Base-by-base conservation (phyloP, 768 basidiomycete species). In the Podaxis sp. region DNA sequence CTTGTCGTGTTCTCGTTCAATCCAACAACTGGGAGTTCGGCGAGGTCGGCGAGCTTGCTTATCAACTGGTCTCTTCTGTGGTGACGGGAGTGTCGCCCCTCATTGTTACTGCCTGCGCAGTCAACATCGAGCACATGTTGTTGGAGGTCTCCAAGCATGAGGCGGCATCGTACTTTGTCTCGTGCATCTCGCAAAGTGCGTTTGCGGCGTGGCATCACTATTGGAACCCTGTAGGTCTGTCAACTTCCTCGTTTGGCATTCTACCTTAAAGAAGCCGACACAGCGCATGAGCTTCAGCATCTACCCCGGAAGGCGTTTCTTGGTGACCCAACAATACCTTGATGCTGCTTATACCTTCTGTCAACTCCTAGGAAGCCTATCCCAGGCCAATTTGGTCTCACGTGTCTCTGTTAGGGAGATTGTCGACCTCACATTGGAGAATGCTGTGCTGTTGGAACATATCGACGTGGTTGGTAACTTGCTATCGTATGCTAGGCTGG, bases 201-300 rank as follows among this genome's bases (percentile, higher is more conserved):
- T 59, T 59, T 32, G n/a, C 38, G 7, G 57, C 57, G 16, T 59
- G 57, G 57, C 57, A 59, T 44, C 57, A 59, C 37, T 59, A 59
- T 28, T 59, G 57, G 57, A 59, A 59, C 57, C 57, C 57, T 52
- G 57, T 59, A 51, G n/a, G 57, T 44, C 10, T 51, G 25, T 18
- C 37, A 42, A 21, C 3, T 23, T 59, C 23, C 5, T 25, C 40
- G 5, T 36, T 35, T 40, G 14, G 42, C 38, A 59, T 42, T 18
- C 27, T 2, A 10, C 35, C 35, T 42, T 23, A 50, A 16, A 18
- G 50, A 46, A 23, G 16, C 16, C 51, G 35, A 11, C 40, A 1
- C 38, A 53, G 59, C 35, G 18, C 42, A 53, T 35, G 57, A 40
- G 37, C 37, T 59, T 42, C 28, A 59, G 57, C 36, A 59, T 59